Base-by-base conservation (phyloP, 768 basidiomycete species). In the Kwoniella europaea region DNA sequence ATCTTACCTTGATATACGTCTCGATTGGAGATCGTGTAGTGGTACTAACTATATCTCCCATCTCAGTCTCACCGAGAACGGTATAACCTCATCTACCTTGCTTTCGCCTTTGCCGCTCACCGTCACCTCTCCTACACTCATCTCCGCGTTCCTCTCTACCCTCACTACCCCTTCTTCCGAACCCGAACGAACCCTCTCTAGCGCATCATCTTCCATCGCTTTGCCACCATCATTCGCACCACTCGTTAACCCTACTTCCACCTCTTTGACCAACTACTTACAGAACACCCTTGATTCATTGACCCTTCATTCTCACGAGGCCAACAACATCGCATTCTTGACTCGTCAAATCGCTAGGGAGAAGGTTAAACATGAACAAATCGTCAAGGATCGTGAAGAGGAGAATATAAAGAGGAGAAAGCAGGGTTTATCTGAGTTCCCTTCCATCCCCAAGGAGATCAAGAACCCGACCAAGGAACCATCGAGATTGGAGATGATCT, bases 401-500 rank as follows among this genome's bases (percentile, higher is more conserved):
- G 94, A 97, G 85, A 96, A 92, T 78, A 87, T 87, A 46, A 85
- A 85, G 63, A 88, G 94, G 55, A 87, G 91, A 72, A 90, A 89
- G 50, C 92, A 94, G 78, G 94, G 94, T 13, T 85, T 95, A 62
- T 88, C 88, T 27, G 92, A 94, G 73, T 86, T 95, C 35, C 94
- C 94, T 1, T 91, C 93, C 83, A 92, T 96, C 81, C 91, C 93
- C 77, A 88, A 93, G 43, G 87, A 88, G 78, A 87, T 93, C 72
- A 79, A 94, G 80, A 94, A 93, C 87, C 93, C 91, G 85, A 91
- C 94, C 46, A 85, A 89, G 22, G 94, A 96, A 79, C 94, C 94
- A 24, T 93, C 89, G 82, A 88, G 94, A 69, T 84, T 97, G 73
- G 94, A 96, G 77, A 91, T 92, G 83, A 86, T 93, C 89, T 82